These are phyloP conservation scores for Tetracentron sinense DNA, from an alignment of 164 flowering plant species.

Conservation along the genomic window DNA sequence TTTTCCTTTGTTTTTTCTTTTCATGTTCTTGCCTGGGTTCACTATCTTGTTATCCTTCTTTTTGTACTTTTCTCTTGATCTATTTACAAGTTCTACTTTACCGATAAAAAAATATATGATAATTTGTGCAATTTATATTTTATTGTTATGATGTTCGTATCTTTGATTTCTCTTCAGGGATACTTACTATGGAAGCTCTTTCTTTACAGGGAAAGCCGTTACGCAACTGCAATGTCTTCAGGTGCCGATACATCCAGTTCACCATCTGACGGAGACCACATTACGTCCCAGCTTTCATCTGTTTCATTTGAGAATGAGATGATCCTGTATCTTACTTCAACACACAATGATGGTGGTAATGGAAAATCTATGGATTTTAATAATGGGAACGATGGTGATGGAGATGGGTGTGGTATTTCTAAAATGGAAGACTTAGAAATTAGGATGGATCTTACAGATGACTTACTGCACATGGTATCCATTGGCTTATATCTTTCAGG, in stretches of 20 bases:
- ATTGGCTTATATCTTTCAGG: neutral
- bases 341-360: conserved; percentile 19
- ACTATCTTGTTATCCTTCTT: too few relatives aligned
- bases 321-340: too few relatives aligned
- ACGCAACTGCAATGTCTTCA: conserved; percentile 19
- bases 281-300: conserved; percentile 19
- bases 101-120: too few relatives aligned
- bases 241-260: conserved; percentile 27
- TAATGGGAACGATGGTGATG: conserved; percentile 23
- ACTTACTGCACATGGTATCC: too few relatives aligned
- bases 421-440: conserved; percentile 50
- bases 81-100: too few relatives aligned
- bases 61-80: too few relatives aligned
- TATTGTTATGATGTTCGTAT: neutral
- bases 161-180: too few relatives aligned
- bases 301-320: conserved; percentile 28
- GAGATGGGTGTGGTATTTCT: conserved; percentile 23
- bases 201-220: conserved; percentile 29
- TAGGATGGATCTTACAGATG: conserved; percentile 92
- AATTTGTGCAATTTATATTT: neutral
- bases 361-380: conserved; percentile 25
- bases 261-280: conserved; percentile 22
- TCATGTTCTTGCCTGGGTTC: too few relatives aligned
- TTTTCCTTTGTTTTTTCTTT: too few relatives aligned
- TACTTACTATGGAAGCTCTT: neutral